Evolutionary conservation across 768 basidiomycete genomes (phyloP).

Genomic region (Hypholoma fasciculare): DNA sequence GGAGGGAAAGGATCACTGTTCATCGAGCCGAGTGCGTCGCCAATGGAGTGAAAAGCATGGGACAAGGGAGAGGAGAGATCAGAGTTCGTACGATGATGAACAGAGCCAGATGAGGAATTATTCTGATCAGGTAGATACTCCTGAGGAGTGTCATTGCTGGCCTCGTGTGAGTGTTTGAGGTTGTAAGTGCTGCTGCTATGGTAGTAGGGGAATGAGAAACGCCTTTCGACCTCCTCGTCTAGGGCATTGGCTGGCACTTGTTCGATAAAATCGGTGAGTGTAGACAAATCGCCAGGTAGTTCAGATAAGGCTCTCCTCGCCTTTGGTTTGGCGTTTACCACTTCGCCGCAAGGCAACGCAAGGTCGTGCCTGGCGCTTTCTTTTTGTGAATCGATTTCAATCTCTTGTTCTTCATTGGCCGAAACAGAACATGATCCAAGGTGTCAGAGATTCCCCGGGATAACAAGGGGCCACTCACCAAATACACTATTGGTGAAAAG

Average conservation of each 20-base stretch:
- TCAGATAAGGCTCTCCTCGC: background rate
- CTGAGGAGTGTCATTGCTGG: background rate
- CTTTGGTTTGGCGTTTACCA: background rate
- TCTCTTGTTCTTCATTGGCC: too few relatives aligned
- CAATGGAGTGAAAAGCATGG: background rate
- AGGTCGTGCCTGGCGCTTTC: background rate
- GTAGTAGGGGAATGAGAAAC: constrained; percentile 3
- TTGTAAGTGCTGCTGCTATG: background rate
- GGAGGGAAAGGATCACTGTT: background rate
- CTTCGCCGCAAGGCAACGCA: background rate
- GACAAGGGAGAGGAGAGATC: background rate
- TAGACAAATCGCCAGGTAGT: background rate
- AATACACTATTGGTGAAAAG: too few relatives aligned
- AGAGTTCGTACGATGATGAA: background rate
- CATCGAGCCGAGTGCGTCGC: background rate
- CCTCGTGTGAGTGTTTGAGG: background rate
- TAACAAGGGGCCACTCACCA: too few relatives aligned
- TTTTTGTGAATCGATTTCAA: too few relatives aligned
- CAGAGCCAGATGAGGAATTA: too few relatives aligned
- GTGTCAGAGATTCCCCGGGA: too few relatives aligned
- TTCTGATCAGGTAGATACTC: background rate
- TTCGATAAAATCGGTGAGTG: background rate
- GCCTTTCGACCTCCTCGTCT: background rate
- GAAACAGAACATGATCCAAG: too few relatives aligned
- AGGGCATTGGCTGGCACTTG: background rate